Conservation (phyloP, 768 basidiomycete genomes). For the Kwoniella shandongensis region DNA sequence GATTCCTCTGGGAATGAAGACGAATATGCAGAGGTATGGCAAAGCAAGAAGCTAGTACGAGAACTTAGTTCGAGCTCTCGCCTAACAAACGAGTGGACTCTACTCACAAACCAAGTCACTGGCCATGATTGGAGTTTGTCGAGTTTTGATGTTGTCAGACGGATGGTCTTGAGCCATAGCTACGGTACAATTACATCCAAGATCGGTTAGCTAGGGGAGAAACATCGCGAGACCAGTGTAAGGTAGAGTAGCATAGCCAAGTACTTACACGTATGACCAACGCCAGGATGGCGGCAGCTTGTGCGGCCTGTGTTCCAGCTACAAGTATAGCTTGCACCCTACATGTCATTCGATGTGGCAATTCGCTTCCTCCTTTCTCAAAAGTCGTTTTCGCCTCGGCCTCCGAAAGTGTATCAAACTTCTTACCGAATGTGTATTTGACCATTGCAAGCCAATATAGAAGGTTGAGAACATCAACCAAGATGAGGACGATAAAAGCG, state of each 20-base stretch:
- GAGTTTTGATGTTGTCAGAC: slow-evolving; percentile 8
- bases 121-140: slow-evolving; percentile 2
- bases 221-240: background rate
- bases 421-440: background rate
- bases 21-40: slow-evolving; percentile 9
- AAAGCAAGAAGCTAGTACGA: slow-evolving; percentile 12
- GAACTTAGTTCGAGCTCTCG: too few relatives aligned
- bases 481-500: slow-evolving; percentile 18
- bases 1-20: slow-evolving; percentile 9
- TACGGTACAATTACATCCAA: background rate
- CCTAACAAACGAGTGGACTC: too few relatives aligned
- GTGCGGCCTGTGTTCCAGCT: slow-evolving; percentile 17
- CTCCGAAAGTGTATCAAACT: slow-evolving; percentile 1
- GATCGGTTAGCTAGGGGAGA: too few relatives aligned
- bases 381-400: too few relatives aligned
- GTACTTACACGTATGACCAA: slow-evolving; percentile 14
- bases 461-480: slow-evolving; percentile 11
- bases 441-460: slow-evolving; percentile 5
- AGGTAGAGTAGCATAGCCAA: slow-evolving; percentile 11
- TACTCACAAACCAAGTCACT: slow-evolving; percentile 5
- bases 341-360: slow-evolving; percentile 10
- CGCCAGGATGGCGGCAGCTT: slow-evolving; percentile 6
- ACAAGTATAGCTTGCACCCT: slow-evolving; percentile 16
- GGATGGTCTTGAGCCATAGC: slow-evolving; percentile 20
- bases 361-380: too few relatives aligned